These are phyloP conservation scores for Inosperma sp. DNA, from an alignment of 768 basidiomycete genomes.

Conservation along the genomic window DNA sequence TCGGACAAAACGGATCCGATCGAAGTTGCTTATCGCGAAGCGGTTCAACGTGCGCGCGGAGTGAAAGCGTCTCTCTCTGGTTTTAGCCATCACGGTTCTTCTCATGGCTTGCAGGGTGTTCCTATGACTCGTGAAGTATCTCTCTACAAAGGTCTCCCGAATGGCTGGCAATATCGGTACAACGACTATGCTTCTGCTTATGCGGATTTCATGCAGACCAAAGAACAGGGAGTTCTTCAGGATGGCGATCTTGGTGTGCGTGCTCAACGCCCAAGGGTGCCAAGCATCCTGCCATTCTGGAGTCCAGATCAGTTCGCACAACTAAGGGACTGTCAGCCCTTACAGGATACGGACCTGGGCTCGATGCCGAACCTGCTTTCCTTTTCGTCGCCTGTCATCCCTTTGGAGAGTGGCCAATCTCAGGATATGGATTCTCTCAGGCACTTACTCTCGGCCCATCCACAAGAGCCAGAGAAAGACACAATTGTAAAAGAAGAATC, in stretches of 20 bases:
- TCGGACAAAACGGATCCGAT: slow-evolving; percentile 18
- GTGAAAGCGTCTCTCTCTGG: slow-evolving; percentile 11
- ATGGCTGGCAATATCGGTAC: slow-evolving; percentile 44
- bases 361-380: slow-evolving; percentile 8
- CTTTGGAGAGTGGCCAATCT: background rate
- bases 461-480: slow-evolving; percentile 3
- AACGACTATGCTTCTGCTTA: slow-evolving; percentile 34
- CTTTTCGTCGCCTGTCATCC: background rate
- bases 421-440: slow-evolving; percentile 11
- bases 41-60: slow-evolving; percentile 17
- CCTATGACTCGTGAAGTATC: slow-evolving; percentile 46
- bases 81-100: slow-evolving; percentile 5
- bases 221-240: slow-evolving; percentile 18
- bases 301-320: slow-evolving; percentile 21
- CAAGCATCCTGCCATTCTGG: slow-evolving; percentile 38
- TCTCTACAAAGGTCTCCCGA: slow-evolving; percentile 43
- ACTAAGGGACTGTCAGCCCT: slow-evolving; percentile 15
- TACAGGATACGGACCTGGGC: slow-evolving; percentile 15
- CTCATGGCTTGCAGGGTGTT: slow-evolving; percentile 17
- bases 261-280: slow-evolving; percentile 32
- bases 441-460: slow-evolving; percentile 17
- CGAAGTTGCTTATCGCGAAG: slow-evolving; percentile 23
- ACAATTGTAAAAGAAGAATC: slow-evolving; percentile 6
- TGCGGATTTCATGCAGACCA: slow-evolving; percentile 33
- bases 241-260: slow-evolving; percentile 13